Evolutionary conservation across 768 basidiomycete genomes (phyloP).

Genomic region (Suillus bovinus): DNA sequence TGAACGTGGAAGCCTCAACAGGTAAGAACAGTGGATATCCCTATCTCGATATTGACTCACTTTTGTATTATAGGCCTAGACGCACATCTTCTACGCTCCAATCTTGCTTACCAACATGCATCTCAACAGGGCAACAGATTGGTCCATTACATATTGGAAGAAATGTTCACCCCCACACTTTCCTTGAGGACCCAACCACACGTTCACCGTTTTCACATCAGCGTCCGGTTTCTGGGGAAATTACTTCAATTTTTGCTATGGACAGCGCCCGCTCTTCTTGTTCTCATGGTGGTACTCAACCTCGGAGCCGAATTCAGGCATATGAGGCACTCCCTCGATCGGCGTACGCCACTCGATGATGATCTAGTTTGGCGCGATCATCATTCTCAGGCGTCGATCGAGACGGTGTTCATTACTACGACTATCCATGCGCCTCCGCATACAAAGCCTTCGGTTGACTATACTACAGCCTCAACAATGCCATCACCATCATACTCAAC

Average conservation of each 20-base stretch:
- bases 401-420: constrained; percentile 34
- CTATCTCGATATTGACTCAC: constrained; percentile 5
- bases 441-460: constrained; percentile 4
- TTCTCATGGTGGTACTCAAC: constrained; percentile 23
- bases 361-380: constrained; percentile 12
- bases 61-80: constrained; percentile 38
- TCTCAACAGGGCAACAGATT: constrained; percentile 45
- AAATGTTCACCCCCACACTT: constrained; percentile 59
- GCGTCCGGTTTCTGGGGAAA: constrained; percentile 14
- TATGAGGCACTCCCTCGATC: constrained; percentile 27
- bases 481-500: constrained; percentile 9
- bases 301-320: constrained; percentile 29
- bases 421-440: constrained; percentile 22
- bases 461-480: constrained; percentile 8
- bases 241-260: constrained; percentile 18
- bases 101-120: constrained; percentile 52
- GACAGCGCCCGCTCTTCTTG: constrained; percentile 18
- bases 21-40: constrained; percentile 42
- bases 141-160: constrained; percentile 56
- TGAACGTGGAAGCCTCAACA: constrained; percentile 50
- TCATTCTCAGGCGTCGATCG: constrained; percentile 9
- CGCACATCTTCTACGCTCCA: constrained; percentile 49
- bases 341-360: constrained; percentile 12
- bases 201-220: constrained; percentile 8
- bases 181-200: constrained; percentile 32